phyloP scores from a whole-genome alignment of 2,329 filamentous ascomycete genomes.

The Epichloe bromicola region DNA sequence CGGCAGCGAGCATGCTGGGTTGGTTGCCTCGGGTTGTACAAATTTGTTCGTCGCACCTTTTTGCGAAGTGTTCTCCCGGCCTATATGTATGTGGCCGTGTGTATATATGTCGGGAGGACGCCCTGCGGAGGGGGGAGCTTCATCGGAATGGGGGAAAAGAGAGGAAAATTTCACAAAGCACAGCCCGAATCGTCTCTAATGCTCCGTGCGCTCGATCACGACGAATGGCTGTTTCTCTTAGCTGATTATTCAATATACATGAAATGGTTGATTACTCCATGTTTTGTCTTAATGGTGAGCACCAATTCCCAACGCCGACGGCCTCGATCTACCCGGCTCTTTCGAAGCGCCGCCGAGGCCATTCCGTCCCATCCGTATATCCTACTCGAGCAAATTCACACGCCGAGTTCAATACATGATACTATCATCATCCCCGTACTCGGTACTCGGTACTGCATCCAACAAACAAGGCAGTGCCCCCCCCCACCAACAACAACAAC shows the following conservation, averaged over 20 bases:
- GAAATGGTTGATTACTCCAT: background rate
- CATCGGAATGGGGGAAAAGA: slow-evolving; percentile 5
- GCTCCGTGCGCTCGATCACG: slow-evolving; percentile 26
- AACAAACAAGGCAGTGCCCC: too few relatives aligned
- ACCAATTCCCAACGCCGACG: too few relatives aligned
- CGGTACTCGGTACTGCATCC: too few relatives aligned
- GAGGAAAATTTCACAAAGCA: background rate
- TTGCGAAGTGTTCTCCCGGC: slow-evolving; percentile 3
- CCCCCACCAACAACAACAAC: too few relatives aligned
- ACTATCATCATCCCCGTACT: too few relatives aligned
- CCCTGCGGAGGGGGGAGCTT: background rate
- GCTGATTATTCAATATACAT: slow-evolving; percentile 18
- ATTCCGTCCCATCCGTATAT: too few relatives aligned
- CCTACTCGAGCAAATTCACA: too few relatives aligned
- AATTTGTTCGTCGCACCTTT: slow-evolving; percentile 3
- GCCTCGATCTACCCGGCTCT: too few relatives aligned
- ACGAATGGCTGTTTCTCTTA: slow-evolving; percentile 30
- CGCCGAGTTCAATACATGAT: too few relatives aligned
- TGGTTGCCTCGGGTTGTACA: slow-evolving; percentile 15
- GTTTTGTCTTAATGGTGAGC: background rate
- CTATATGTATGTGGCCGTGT: slow-evolving; percentile 4
- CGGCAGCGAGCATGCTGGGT: slow-evolving; percentile 15
- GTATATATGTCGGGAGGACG: slow-evolving; percentile 4
- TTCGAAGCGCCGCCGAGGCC: too few relatives aligned
- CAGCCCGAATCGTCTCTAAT: slow-evolving; percentile 21